A percentile compares a stretch with the other conserved stretches of the same genome.
phyloP scores from a whole-genome alignment of 148 eudicot species.

The Salicornia ramosissima region DNA sequence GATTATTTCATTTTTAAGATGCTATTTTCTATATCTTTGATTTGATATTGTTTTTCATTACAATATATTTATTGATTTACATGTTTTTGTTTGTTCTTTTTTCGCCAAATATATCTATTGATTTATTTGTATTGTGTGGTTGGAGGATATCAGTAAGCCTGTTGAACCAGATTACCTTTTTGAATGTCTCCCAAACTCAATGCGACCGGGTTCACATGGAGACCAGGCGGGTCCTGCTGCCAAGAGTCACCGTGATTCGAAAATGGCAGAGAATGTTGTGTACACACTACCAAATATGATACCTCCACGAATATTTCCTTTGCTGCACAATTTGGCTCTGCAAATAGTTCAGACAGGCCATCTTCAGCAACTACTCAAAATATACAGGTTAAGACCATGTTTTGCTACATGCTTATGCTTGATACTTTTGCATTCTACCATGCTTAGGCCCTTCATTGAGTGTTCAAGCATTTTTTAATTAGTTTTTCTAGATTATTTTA shows the following conservation, averaged over 20 bases:
- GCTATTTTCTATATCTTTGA: not conserved
- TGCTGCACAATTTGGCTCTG: slow-evolving; percentile 80
- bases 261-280: slow-evolving; percentile 58
- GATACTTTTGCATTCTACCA: not conserved
- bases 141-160: slow-evolving; percentile 63
- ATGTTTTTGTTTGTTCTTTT: not conserved
- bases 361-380: slow-evolving; percentile 73
- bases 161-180: slow-evolving; percentile 93
- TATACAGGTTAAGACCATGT: slow-evolving; percentile 63
- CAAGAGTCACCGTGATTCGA: slow-evolving; percentile 56
- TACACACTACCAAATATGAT: slow-evolving; percentile 89
- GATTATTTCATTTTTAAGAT: not conserved
- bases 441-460: not conserved
- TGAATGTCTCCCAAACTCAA: slow-evolving; percentile 85
- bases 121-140: slow-evolving; percentile 10
- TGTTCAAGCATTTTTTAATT: not conserved
- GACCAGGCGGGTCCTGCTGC: slow-evolving; percentile 45
- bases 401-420: not conserved
- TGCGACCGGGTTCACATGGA: slow-evolving; percentile 76
- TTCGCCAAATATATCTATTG: slow-evolving; percentile 5
- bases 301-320: slow-evolving; percentile 80
- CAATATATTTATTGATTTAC: not conserved
- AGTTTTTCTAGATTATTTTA: not conserved
- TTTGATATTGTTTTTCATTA: not conserved
- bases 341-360: slow-evolving; percentile 96